These are phyloP conservation scores for Cordyceps cateniannulata DNA, from an alignment of 2,329 filamentous ascomycete genomes.

Conservation along the genomic window DNA sequence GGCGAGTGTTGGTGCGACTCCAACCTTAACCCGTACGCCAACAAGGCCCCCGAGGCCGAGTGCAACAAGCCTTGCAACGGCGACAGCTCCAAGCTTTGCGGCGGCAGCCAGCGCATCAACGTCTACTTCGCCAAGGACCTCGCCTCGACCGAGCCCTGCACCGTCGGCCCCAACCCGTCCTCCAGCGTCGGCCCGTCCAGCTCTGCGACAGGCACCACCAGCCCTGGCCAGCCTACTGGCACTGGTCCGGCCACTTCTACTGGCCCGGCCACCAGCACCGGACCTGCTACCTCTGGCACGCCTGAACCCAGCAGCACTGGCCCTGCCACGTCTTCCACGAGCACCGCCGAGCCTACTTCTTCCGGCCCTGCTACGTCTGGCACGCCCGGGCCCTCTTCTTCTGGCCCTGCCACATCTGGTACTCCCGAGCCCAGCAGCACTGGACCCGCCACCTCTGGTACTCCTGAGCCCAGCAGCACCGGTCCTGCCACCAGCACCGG, in stretches of 20 bases:
- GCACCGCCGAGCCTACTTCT: not conserved
- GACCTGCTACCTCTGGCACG: not conserved
- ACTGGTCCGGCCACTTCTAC: not conserved
- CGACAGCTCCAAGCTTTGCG: slow-evolving; percentile 26
- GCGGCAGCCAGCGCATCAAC: slow-evolving; percentile 25
- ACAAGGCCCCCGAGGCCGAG: slow-evolving; percentile 24
- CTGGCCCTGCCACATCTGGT: not conserved
- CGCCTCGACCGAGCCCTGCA: slow-evolving; percentile 9
- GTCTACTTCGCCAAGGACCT: slow-evolving; percentile 19
- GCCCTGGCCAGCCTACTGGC: not conserved
- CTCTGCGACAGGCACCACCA: not conserved
- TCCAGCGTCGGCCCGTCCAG: not conserved
- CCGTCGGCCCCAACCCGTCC: not conserved
- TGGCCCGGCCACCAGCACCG: not conserved
- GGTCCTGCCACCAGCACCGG: not conserved
- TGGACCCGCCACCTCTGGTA: not conserved
- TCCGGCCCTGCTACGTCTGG: not conserved
- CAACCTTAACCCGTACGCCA: slow-evolving; percentile 42
- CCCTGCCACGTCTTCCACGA: not conserved
- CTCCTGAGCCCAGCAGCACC: not conserved
- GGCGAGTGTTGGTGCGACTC: slow-evolving; percentile 45
- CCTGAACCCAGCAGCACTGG: not conserved
- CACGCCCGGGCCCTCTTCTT: not conserved
- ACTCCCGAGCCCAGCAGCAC: not conserved
- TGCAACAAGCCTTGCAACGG: slow-evolving; percentile 30